Base-by-base conservation (phyloP, 352 stramenopile species). In the Pythium plurisporium region DNA sequence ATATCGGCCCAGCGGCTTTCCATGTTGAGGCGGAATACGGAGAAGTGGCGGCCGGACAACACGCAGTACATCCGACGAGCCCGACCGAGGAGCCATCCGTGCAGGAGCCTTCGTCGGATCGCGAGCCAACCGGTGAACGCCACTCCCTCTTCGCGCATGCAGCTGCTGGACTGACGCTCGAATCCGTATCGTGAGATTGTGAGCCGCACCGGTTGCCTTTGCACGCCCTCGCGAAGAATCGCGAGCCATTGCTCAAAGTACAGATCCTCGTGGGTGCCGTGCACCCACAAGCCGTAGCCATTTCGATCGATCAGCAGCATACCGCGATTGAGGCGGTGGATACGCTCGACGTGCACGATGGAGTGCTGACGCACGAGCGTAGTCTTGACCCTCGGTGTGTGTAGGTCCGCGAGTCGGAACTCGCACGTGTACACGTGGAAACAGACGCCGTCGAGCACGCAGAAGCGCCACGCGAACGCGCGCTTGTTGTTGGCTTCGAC, bases 241-340 rank as follows among this genome's bases (percentile, higher is more conserved):
- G 45, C 38, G 15, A 78, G n/a, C 73, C 73, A 82, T 15, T 64
- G 43, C 49, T 76, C 71, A 38, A 70, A 82, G 38, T 70, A 65
- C 17, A 37, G 10, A 0, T 62, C 55, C 22, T 71, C 49, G 53
- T 76, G 67, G 15, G 62, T 65, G 0, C 47, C 70, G 25, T 82
- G 73, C 4, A 74, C 47, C 70, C 69, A 82, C 19, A 82, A 37
- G 3, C 57, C 59, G 34, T 65, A 56, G 12, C 62, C 59, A 8
- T 63, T 46, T 19, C 20, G 38, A 36, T 72, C 68, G 1, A 74
- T 59, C 14, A 82, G 50, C 45, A 76, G 19, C 8, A 82, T 57
- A 1, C 67, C 68, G 37, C 73, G 70, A 40, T 82, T 82, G 43
- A 80, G 53, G 9, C 61, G 70, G 34, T 75, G 59, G 29, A 82